A percentile compares a stretch with the other conserved stretches of the same genome.
Conservation (phyloP, 1,139 yeast species). For the Magnusiomyces sp. region DNA sequence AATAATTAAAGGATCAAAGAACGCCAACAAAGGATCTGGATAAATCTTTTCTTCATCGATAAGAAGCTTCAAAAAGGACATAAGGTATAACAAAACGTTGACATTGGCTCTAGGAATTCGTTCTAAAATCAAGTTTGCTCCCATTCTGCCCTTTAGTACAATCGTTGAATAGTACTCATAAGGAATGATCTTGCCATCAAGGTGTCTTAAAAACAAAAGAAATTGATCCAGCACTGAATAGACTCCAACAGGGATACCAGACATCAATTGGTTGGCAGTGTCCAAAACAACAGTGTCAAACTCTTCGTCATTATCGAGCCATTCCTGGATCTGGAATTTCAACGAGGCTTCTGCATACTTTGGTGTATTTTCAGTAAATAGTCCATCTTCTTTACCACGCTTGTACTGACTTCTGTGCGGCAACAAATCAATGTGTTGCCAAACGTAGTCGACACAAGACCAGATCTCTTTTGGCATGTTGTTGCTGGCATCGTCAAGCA, state of each 20-base stretch:
- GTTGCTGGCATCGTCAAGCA: constrained; percentile 14
- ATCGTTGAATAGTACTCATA: constrained; percentile 25
- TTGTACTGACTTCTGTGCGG: constrained; percentile 8
- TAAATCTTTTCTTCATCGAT: constrained; percentile 23
- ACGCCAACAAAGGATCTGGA: not conserved
- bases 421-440: constrained; percentile 18
- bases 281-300: constrained; percentile 29
- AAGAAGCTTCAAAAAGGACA: constrained; percentile 32
- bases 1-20: constrained; percentile 1
- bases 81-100: constrained; percentile 35
- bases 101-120: constrained; percentile 34
- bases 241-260: constrained; percentile 19
- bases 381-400: constrained; percentile 8
- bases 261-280: constrained; percentile 22
- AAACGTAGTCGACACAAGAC: constrained; percentile 32
- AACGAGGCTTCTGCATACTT: constrained; percentile 17
- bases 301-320: constrained; percentile 31
- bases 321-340: constrained; percentile 27
- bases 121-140: constrained; percentile 27
- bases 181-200: constrained; percentile 38
- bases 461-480: constrained; percentile 31
- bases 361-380: constrained; percentile 14
- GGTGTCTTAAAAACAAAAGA: constrained; percentile 29
- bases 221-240: constrained; percentile 30
- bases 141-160: constrained; percentile 11